Evolutionary conservation across 192 early-diverging fungal genomes (phyloP).

Genomic region (Linnemannia schmuckeri): DNA sequence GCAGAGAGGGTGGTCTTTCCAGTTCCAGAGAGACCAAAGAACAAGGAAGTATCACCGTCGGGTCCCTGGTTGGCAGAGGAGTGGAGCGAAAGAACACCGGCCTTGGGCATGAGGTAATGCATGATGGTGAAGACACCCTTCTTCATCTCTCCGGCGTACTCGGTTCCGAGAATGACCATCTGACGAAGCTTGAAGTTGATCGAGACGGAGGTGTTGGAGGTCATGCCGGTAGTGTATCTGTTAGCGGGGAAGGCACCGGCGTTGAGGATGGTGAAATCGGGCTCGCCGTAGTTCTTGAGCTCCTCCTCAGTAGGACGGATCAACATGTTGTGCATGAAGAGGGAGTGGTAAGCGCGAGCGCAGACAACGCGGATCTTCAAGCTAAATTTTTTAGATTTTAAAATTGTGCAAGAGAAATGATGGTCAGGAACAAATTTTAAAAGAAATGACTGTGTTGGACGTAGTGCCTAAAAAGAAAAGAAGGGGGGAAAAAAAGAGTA

Average conservation of each 20-base stretch:
- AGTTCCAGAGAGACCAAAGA: conserved; percentile 98
- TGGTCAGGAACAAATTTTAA: background rate
- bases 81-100: too few relatives aligned
- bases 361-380: conserved; percentile 97
- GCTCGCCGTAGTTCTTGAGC: conserved; percentile 92
- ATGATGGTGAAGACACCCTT: conserved; percentile 98
- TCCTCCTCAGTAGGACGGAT: conserved; percentile 94
- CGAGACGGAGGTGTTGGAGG: conserved; percentile 91
- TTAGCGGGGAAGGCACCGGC: conserved; percentile 95
- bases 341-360: conserved; percentile 93
- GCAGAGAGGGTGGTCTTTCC: conserved; percentile 98
- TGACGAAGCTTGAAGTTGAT: conserved; percentile 94
- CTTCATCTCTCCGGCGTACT: conserved; percentile 99
- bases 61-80: conserved; percentile 96
- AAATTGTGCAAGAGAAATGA: background rate
- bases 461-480: background rate
- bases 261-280: conserved; percentile 98
- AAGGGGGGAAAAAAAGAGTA: background rate
- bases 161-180: conserved; percentile 98
- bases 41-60: conserved; percentile 92
- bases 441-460: background rate
- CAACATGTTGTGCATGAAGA: conserved; percentile 99
- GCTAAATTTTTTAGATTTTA: conserved; percentile 3
- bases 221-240: conserved; percentile 95
- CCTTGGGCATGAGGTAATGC: conserved; percentile 99